A percentile compares a stretch with the other conserved stretches of the same genome.
These are phyloP conservation scores for Arthrobotrys iridis DNA, from an alignment of 2,329 filamentous ascomycete genomes.

Conservation along the genomic window DNA sequence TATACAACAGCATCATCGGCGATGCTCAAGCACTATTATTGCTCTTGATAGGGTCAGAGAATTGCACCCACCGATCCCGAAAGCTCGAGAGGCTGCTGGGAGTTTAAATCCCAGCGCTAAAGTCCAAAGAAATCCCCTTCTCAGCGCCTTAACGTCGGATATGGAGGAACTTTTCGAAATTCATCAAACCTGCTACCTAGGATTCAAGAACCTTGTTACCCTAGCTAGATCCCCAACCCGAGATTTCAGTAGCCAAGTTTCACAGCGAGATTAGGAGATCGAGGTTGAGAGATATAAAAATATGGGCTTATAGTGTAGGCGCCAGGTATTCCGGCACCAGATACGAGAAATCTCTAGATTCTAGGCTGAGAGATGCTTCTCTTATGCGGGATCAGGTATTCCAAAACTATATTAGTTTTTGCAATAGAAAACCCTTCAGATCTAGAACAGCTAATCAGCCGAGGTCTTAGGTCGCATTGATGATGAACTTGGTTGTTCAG, in stretches of 20 bases:
- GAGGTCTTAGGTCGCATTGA: not conserved
- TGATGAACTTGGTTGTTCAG: not conserved
- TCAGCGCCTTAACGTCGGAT: not conserved
- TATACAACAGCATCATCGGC: too few species aligned
- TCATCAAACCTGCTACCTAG: not conserved
- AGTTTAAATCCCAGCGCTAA: too few species aligned
- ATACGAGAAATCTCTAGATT: constrained; percentile 55
- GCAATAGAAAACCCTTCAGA: too few species aligned
- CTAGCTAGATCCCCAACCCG: not conserved
- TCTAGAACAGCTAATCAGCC: not conserved
- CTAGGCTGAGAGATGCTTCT: constrained; percentile 54
- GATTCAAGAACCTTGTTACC: not conserved
- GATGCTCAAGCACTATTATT: too few species aligned
- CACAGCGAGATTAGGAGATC: constrained; percentile 15
- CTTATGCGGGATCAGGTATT: constrained; percentile 54
- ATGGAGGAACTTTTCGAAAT: not conserved
- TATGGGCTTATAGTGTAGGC: constrained; percentile 56
- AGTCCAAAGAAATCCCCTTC: not conserved
- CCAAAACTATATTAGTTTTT: too few species aligned
- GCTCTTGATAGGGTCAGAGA: too few species aligned
- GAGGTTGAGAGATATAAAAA: constrained; percentile 55
- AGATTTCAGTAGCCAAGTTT: constrained; percentile 8
- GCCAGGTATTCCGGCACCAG: constrained; percentile 43
- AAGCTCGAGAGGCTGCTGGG: too few species aligned
- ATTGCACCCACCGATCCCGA: too few species aligned